These are phyloP conservation scores for Epichloe uncinata DNA, from an alignment of 2,329 filamentous ascomycete species.

Conservation along the genomic window DNA sequence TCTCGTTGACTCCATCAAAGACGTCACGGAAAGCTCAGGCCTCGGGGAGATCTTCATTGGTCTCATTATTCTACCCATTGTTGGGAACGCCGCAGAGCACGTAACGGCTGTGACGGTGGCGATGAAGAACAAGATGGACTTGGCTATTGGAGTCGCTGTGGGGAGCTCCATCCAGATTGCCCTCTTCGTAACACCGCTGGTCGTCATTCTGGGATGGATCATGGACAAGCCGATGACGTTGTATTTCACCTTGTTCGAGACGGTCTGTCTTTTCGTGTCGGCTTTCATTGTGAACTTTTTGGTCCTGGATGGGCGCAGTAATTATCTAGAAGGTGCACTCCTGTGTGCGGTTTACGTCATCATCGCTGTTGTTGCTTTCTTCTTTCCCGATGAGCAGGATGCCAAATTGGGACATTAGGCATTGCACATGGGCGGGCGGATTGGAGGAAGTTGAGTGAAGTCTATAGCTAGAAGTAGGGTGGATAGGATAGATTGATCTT, in stretches of 20 bases:
- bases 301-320: conserved; percentile 72
- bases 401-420: conserved; percentile 26
- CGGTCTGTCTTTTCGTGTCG: conserved; percentile 70
- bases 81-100: conserved; percentile 62
- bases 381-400: conserved; percentile 42
- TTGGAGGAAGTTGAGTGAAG: too few species aligned
- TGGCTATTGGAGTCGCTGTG: conserved; percentile 59
- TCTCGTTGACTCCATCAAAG: conserved; percentile 54
- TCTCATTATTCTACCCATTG: conserved; percentile 58
- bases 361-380: conserved; percentile 53
- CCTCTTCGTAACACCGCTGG: conserved; percentile 55
- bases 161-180: conserved; percentile 59
- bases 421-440: too few species aligned
- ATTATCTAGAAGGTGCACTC: conserved; percentile 70
- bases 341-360: conserved; percentile 55
- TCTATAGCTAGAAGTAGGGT: not conserved
- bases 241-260: conserved; percentile 83
- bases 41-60: conserved; percentile 57
- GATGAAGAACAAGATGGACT: conserved; percentile 64
- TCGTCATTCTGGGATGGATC: conserved; percentile 60
- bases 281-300: conserved; percentile 82
- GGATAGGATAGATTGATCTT: too few species aligned
- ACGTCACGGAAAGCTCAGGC: conserved; percentile 40
- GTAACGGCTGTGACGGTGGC: conserved; percentile 59
- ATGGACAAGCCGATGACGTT: conserved; percentile 58